These are phyloP conservation scores for Tritrichomonas foetus DNA, from an alignment of 208 protist genomes.

Conservation along the genomic window DNA sequence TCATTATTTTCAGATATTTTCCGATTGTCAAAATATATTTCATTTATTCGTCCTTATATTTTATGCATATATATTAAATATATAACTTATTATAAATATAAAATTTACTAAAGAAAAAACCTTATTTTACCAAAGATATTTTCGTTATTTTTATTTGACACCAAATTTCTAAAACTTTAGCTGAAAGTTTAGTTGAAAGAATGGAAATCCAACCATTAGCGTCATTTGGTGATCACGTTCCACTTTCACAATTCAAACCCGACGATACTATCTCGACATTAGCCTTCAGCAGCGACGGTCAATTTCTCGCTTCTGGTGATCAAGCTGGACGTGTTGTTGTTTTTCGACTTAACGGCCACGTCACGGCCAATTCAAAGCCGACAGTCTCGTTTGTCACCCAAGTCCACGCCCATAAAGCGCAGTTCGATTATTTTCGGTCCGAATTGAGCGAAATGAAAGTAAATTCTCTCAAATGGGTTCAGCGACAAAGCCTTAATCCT, in stretches of 20 bases:
- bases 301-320: slow-evolving; percentile 18
- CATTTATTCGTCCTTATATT: too few species aligned
- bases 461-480: slow-evolving; percentile 12
- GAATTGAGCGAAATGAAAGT: neutral
- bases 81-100: too few species aligned
- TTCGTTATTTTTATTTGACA: too few species aligned
- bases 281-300: neutral
- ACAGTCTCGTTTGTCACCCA: neutral
- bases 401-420: neutral
- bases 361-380: neutral
- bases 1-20: too few species aligned
- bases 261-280: slow-evolving; percentile 9
- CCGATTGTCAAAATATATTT: too few species aligned
- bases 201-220: neutral
- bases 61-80: too few species aligned
- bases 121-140: too few species aligned
- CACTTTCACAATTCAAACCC: neutral
- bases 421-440: neutral
- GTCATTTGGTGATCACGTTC: slow-evolving; percentile 18
- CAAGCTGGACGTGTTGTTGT: neutral
- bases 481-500: neutral
- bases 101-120: too few species aligned
- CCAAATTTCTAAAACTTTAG: too few species aligned
- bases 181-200: too few species aligned
- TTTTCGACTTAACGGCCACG: neutral